A percentile compares a stretch with the other conserved stretches of the same genome.
Evolutionary conservation across 257 asterid genomes (phyloP).

Genomic region (Lavandula angustifolia): DNA sequence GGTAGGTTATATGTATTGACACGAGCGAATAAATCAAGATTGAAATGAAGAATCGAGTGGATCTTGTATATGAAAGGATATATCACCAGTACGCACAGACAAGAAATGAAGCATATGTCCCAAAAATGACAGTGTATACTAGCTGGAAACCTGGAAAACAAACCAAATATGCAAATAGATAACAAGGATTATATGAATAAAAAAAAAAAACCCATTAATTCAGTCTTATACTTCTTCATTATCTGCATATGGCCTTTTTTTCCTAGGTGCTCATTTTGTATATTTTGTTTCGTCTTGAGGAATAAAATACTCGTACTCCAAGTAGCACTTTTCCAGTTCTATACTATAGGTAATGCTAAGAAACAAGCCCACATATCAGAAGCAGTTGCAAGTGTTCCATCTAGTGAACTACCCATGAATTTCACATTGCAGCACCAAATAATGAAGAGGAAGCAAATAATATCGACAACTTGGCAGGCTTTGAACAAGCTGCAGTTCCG

Average conservation of each 20-base stretch:
- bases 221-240: no score
- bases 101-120: conserved; percentile 89
- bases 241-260: no score
- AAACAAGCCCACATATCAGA: neutral
- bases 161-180: conserved; percentile 19
- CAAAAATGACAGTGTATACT: conserved; percentile 89
- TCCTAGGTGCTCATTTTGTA: no score
- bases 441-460: conserved; percentile 33
- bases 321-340: neutral
- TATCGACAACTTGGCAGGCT: conserved; percentile 80
- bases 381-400: conserved; percentile 5
- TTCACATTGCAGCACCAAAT: conserved; percentile 9
- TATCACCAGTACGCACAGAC: conserved; percentile 84
- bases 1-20: neutral
- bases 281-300: conserved; percentile 13
- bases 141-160: conserved; percentile 79
- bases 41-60: neutral
- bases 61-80: conserved; percentile 12
- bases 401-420: conserved; percentile 5
- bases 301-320: conserved; percentile 10
- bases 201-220: neutral
- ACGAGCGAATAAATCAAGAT: conserved; percentile 21
- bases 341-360: conserved; percentile 3
- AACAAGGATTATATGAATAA: conserved; percentile 4
- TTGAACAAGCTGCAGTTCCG: conserved; percentile 54